Conservation (phyloP, 139 green algal genomes). For the Picochlorum sp. region DNA sequence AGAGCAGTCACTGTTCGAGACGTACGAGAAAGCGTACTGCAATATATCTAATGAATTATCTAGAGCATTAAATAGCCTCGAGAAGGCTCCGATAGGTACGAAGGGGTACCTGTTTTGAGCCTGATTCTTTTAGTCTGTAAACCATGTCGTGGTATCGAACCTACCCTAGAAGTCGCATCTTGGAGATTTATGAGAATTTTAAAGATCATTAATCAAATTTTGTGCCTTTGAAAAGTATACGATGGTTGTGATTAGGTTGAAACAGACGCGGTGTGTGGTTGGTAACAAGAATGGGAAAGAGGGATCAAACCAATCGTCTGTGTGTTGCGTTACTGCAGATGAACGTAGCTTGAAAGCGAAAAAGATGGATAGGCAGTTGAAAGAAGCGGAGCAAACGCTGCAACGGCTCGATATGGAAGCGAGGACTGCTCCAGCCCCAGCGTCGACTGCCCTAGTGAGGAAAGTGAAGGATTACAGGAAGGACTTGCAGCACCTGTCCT, state of each 20-base stretch:
- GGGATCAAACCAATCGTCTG: no score
- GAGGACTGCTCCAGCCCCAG: slow-evolving; percentile 55
- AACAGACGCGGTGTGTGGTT: no score
- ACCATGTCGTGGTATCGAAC: no score
- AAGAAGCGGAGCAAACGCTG: slow-evolving; percentile 75
- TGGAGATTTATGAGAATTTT: no score
- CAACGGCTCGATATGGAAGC: slow-evolving; percentile 94
- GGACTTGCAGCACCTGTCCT: slow-evolving; percentile 59
- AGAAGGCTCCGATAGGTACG: slow-evolving; percentile 38
- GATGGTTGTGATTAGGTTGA: no score
- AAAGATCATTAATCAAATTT: no score
- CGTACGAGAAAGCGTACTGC: not conserved
- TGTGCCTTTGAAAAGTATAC: no score
- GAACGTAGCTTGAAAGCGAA: slow-evolving; percentile 33
- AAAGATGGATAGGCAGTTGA: slow-evolving; percentile 68
- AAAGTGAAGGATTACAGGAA: slow-evolving; percentile 86
- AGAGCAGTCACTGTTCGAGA: no score
- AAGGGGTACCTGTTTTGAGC: not conserved
- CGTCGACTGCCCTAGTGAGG: slow-evolving; percentile 39
- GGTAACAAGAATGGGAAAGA: no score
- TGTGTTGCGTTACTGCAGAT: slow-evolving; percentile 46
- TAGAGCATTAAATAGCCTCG: slow-evolving; percentile 38
- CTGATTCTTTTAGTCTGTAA: no score
- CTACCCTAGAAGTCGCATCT: no score
- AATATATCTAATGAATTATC: slow-evolving; percentile 35